phyloP scores from a whole-genome alignment of 2,329 filamentous ascomycete species.

The Aspergillus sp. region DNA sequence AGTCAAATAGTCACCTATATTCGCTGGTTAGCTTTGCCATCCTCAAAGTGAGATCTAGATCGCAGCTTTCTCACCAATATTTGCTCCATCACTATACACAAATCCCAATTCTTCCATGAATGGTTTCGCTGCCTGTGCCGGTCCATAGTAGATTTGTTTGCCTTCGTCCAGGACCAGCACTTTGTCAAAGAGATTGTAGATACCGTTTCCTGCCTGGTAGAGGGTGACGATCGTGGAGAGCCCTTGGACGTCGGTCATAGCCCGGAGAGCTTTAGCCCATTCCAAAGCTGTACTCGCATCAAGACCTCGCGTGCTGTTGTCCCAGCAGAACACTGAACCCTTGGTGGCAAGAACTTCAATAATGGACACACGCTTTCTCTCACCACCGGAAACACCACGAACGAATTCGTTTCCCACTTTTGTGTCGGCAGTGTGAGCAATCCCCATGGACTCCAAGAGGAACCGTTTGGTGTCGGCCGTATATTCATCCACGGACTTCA shows the following conservation, averaged over 20 bases:
- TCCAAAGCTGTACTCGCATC: slow-evolving; percentile 62
- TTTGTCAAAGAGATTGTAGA: slow-evolving; percentile 67
- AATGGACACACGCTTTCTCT: slow-evolving; percentile 66
- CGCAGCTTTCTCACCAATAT: slow-evolving; percentile 45
- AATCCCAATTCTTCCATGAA: slow-evolving; percentile 67
- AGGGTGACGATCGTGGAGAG: slow-evolving; percentile 58
- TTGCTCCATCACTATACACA: slow-evolving; percentile 59
- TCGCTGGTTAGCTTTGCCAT: not conserved
- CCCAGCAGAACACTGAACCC: slow-evolving; percentile 60
- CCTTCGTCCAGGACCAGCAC: slow-evolving; percentile 64
- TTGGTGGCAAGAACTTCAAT: slow-evolving; percentile 59
- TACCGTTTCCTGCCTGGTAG: slow-evolving; percentile 33
- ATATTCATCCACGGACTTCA: slow-evolving; percentile 59
- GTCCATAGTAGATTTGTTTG: slow-evolving; percentile 64
- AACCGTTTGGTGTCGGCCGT: slow-evolving; percentile 51
- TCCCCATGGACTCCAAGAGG: slow-evolving; percentile 54
- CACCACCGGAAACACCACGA: slow-evolving; percentile 64
- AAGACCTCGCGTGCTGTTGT: slow-evolving; percentile 62
- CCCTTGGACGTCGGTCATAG: slow-evolving; percentile 59
- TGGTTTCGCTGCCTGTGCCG: slow-evolving; percentile 54
- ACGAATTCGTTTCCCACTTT: slow-evolving; percentile 65
- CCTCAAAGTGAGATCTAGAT: not conserved
- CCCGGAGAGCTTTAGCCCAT: slow-evolving; percentile 55
- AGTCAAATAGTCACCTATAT: slow-evolving; percentile 57
- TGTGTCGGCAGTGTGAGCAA: slow-evolving; percentile 59